Base-by-base conservation (phyloP, 2,329 filamentous ascomycete genomes). In the Phoma sp. region DNA sequence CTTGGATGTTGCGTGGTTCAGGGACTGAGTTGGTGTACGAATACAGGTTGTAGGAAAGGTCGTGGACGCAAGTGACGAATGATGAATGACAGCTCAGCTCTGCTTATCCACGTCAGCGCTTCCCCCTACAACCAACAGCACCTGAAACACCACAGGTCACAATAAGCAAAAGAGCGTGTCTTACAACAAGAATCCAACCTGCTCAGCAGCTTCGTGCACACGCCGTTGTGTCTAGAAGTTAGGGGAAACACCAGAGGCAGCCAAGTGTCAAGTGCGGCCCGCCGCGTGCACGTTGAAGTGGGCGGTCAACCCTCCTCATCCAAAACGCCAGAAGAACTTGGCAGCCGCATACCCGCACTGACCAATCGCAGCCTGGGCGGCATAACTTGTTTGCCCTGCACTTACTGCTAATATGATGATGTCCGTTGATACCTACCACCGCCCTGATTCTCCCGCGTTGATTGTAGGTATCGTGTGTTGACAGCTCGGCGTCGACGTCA, bases 321-420 rank as follows among this genome's bases (percentile, higher is more conserved):
- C 29, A 43, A 47, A 53, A 37, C 55, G 51, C 56, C 60, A 62
- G 40, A 43, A 60, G 31, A 53, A 52, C 63, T 68, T 67, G 64
- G 62, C 63, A 56, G 61, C 65, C 62, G 62, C 58, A 60, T 51
- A 51, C 27, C 60, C 61, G 61, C 62, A 61, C 59, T 54, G 55
- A 39, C 63, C 57, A 63, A 58, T 58, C 25, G 60, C 55, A 56
- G 57, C 61, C 49, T 52, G 51, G 22, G 22, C 3, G 3, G 22
- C 22, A 24, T 4, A 4, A 19, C 45, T 25, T 40, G 39, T 29
- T 50, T 45, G 24, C 12, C 17, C 17, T n/a, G n/a, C n/a, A 25
- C 9, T 8, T 7, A 2, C 24, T 6, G 19, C 40, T 31, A 10
- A 12, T 24, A 29, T 27, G 48, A 45, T 22, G 7, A 38, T 35